These are phyloP conservation scores for Trichoderma sp. DNA, from an alignment of 2,329 filamentous ascomycete species.

Conservation along the genomic window DNA sequence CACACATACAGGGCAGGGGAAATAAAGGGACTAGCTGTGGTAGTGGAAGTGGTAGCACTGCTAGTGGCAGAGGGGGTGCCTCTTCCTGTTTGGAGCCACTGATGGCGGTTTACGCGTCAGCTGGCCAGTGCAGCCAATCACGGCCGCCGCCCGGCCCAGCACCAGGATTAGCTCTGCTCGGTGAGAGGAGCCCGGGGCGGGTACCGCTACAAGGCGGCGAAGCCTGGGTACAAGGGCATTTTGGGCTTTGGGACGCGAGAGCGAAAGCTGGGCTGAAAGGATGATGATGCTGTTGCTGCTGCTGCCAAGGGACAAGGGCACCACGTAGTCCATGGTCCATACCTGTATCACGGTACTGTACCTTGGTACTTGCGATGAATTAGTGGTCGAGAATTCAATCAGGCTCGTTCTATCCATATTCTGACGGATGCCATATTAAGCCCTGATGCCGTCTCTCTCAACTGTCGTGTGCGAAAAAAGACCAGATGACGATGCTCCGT, in stretches of 20 bases:
- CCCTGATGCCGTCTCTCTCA: background rate
- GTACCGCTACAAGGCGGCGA: slow-evolving; percentile 30
- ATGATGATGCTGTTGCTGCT: too few species aligned
- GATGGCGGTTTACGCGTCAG: slow-evolving; percentile 40
- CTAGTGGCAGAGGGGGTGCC: slow-evolving; percentile 21
- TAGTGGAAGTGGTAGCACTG: slow-evolving; percentile 6
- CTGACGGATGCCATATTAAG: too few species aligned
- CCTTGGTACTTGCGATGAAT: too few species aligned
- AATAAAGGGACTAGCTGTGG: slow-evolving; percentile 27
- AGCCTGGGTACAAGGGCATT: slow-evolving; percentile 15
- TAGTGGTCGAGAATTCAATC: too few species aligned
- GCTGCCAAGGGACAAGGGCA: too few species aligned
- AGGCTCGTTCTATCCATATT: too few species aligned
- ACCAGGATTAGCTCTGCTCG: slow-evolving; percentile 25
- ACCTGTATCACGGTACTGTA: too few species aligned
- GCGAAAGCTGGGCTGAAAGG: too few species aligned
- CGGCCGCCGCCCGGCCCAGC: slow-evolving; percentile 18
- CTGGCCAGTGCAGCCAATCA: slow-evolving; percentile 33
- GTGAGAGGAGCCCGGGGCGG: slow-evolving; percentile 18
- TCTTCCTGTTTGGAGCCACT: slow-evolving; percentile 18
- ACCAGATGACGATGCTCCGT: background rate
- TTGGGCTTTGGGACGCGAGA: background rate
- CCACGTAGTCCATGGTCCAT: too few species aligned
- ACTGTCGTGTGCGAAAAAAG: background rate
- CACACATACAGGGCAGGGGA: slow-evolving; percentile 24